These are phyloP conservation scores for Fusarium coicis DNA, from an alignment of 2,329 filamentous ascomycete genomes.

Conservation along the genomic window DNA sequence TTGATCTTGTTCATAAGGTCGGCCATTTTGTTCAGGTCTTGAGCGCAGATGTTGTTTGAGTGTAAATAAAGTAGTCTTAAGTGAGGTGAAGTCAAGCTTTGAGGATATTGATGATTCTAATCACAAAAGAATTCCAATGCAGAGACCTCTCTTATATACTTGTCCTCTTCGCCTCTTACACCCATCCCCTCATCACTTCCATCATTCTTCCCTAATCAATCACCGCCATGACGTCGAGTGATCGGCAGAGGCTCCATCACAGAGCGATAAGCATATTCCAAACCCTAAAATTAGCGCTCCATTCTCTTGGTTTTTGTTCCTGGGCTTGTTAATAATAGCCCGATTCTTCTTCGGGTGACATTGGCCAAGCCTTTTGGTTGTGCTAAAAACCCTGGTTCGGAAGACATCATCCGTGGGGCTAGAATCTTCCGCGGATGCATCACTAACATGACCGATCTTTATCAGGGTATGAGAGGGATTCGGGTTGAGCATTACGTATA, in stretches of 20 bases:
- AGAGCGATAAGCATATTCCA: conserved; percentile 35
- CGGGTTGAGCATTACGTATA: neutral
- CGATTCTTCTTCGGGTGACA: neutral
- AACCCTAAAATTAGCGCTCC: conserved; percentile 23
- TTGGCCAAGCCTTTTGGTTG: conserved; percentile 13
- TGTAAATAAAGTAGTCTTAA: neutral
- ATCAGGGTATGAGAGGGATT: neutral
- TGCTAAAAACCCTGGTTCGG: neutral
- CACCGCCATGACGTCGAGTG: conserved; percentile 28
- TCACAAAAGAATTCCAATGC: neutral
- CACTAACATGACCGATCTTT: neutral
- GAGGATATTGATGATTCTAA: no score
- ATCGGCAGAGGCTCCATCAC: conserved; percentile 17
- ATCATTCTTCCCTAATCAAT: conserved; percentile 14
- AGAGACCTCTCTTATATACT: neutral
- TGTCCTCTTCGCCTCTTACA: neutral
- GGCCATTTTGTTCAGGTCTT: conserved; percentile 1
- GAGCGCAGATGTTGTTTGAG: neutral
- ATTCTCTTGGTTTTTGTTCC: conserved; percentile 12
- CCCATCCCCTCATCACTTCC: neutral
- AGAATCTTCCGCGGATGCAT: neutral
- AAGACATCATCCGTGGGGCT: conserved; percentile 20
- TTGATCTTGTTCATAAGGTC: conserved; percentile 37
- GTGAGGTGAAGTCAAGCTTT: neutral
- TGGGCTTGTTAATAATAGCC: neutral